Evolutionary conservation across 768 basidiomycete genomes (phyloP), one percentile per base, ranked within the genome.

Genomic region (Pleurotus giganteus): DNA sequence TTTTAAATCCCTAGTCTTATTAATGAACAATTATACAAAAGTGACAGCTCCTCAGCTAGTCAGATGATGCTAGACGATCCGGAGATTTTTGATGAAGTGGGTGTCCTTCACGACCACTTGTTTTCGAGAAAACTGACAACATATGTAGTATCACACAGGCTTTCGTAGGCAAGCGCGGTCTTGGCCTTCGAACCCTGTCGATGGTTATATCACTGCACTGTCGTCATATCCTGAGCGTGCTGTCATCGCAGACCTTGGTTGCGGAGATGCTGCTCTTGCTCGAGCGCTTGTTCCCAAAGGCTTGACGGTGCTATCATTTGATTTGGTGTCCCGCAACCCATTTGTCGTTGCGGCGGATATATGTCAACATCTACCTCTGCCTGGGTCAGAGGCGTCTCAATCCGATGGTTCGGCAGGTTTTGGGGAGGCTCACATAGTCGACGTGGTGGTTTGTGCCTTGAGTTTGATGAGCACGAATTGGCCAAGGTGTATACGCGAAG

Each of bases 391-490:
- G 58, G 73, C 73, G 23, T 63, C 58, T 15, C 73, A 69, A 4
- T 61, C 67, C 13, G 69, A 69, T 37, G 70, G 72, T 34, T 13
- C 29, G 19, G 70, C 71, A 4, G 69, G 39, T 27, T 31, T 74
- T 31, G 84, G 81, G 26, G 78, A 81, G 49, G 92, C 84, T 0
- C 87, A 91, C 59, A 69, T 98, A 2, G 91, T 94, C 2, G 95
- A 99, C 66, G 86, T 93, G 4, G 94, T 85, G 5, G 87, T 98
- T 21, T 98, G 94, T 66, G 91, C 95, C 21, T 78, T 99, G 60
- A 98, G 95, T 64, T 76, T 99, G 58, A 99, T 99, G 97, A 90
- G 91, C 28, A 89, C 86, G 13, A 98, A 99, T 66, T 99, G 97
- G 97, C 81, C 91, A n/a, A 79, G 78, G 42, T 92, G 92, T 62